Conservation (phyloP, 805 yeast genomes). For the Clavispora asparagi region DNA sequence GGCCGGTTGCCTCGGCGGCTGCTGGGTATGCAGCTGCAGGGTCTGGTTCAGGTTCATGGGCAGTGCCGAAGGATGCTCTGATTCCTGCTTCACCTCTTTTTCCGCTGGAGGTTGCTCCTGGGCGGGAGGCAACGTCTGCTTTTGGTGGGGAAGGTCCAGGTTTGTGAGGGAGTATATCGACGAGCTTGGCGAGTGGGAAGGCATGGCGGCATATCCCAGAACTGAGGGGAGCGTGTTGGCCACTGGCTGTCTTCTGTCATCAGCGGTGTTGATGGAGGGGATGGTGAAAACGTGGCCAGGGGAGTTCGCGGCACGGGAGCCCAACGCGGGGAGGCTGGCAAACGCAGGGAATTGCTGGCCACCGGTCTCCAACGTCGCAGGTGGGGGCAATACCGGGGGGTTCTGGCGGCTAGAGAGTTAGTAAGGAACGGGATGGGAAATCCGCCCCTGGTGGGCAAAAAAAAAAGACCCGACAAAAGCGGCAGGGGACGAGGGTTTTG, state of each 20-base stretch:
- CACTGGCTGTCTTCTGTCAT: slow-evolving; percentile 16
- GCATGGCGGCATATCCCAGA: slow-evolving; percentile 14
- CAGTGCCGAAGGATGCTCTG: background rate
- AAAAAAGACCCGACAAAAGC: background rate
- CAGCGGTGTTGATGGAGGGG: slow-evolving; percentile 40
- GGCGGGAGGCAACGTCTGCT: slow-evolving; percentile 21
- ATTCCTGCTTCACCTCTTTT: slow-evolving; percentile 7
- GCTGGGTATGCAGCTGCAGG: slow-evolving; percentile 16
- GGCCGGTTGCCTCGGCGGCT: slow-evolving; percentile 18
- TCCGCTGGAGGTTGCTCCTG: slow-evolving; percentile 20
- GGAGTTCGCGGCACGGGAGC: slow-evolving; percentile 32
- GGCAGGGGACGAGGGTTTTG: background rate
- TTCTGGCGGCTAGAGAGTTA: slow-evolving; percentile 47
- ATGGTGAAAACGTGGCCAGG: slow-evolving; percentile 44
- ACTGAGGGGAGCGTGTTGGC: slow-evolving; percentile 11
- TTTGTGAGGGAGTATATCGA: slow-evolving; percentile 10
- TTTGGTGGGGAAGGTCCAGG: slow-evolving; percentile 19
- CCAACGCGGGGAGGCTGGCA: slow-evolving; percentile 48
- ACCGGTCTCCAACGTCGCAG: slow-evolving; percentile 47
- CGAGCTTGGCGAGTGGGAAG: slow-evolving; percentile 12
- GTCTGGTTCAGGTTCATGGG: slow-evolving; percentile 10
- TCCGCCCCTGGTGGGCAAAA: background rate
- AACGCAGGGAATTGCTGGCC: slow-evolving; percentile 45
- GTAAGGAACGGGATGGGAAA: slow-evolving; percentile 12
- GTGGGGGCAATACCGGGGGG: slow-evolving; percentile 59